Percentiles rank a stretch among this genome's conserved stretches.
phyloP scores from a whole-genome alignment of 2,329 filamentous ascomycete species.

The Diaporthe citrichinensis region DNA sequence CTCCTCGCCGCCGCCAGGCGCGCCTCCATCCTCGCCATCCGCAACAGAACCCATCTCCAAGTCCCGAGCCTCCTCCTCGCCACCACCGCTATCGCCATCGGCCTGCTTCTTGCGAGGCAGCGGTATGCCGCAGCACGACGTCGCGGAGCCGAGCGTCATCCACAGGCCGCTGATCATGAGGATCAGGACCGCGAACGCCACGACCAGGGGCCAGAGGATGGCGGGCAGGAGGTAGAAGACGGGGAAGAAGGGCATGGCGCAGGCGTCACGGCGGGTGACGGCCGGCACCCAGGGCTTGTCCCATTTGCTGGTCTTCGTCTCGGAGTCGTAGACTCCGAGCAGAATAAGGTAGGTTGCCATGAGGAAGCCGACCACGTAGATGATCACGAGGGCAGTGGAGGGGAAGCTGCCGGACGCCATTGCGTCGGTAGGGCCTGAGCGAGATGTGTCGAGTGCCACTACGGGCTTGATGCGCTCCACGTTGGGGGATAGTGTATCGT shows the following conservation, averaged over 20 bases:
- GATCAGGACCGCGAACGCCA: background rate
- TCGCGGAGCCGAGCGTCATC: background rate
- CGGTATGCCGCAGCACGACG: conserved; percentile 6
- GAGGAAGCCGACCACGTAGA: background rate
- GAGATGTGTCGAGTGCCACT: too few relatives aligned
- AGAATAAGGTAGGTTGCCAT: background rate
- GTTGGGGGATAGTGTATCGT: background rate
- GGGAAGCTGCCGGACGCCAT: background rate
- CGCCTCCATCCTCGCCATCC: conserved; percentile 8
- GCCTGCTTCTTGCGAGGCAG: background rate
- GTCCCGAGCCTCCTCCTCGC: background rate
- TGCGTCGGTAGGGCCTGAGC: background rate
- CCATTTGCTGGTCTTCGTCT: background rate
- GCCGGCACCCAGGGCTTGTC: background rate
- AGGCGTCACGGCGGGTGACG: background rate
- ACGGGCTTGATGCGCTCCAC: background rate
- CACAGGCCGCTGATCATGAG: background rate
- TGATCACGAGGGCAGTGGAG: background rate
- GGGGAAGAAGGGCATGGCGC: conserved; percentile 30
- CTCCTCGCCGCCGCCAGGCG: background rate
- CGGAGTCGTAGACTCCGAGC: too few relatives aligned
- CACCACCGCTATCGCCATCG: too few relatives aligned
- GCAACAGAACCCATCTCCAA: conserved; percentile 23
- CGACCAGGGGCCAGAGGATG: conserved; percentile 36
- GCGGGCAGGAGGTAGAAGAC: conserved; percentile 34